A percentile compares a stretch with the other conserved stretches of the same genome.
These are phyloP conservation scores for Scheffersomyces stambukii DNA, from an alignment of 1,139 yeast species.

Conservation along the genomic window DNA sequence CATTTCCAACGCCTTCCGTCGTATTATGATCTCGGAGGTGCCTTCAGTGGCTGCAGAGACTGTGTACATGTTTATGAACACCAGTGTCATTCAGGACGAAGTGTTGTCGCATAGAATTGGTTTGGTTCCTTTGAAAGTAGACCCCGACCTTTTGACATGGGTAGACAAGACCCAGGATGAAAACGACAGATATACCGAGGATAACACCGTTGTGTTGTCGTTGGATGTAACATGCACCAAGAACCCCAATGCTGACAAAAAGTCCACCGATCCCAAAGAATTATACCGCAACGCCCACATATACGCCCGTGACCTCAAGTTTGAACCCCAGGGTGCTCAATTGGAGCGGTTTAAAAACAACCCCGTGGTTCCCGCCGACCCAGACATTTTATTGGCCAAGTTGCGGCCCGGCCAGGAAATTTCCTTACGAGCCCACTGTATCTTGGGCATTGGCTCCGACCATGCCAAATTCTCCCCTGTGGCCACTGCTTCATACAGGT, in stretches of 20 bases:
- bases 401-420: slow-evolving; percentile 97
- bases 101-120: slow-evolving; percentile 95
- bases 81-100: slow-evolving; percentile 95
- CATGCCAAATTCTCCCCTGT: slow-evolving; percentile 98
- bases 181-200: slow-evolving; percentile 72
- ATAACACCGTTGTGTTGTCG: slow-evolving; percentile 81
- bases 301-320: slow-evolving; percentile 83
- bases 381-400: slow-evolving; percentile 85
- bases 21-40: slow-evolving; percentile 94
- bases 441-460: slow-evolving; percentile 88
- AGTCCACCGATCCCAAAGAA: slow-evolving; percentile 76
- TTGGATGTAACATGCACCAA: slow-evolving; percentile 80
- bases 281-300: slow-evolving; percentile 80
- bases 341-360: slow-evolving; percentile 58
- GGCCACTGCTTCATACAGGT: slow-evolving; percentile 93
- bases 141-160: slow-evolving; percentile 86
- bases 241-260: slow-evolving; percentile 79
- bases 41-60: slow-evolving; percentile 95
- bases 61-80: slow-evolving; percentile 86
- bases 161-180: slow-evolving; percentile 63
- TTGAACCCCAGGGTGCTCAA: slow-evolving; percentile 91
- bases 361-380: slow-evolving; percentile 79
- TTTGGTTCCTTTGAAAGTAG: slow-evolving; percentile 80
- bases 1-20: slow-evolving; percentile 91
- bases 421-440: slow-evolving; percentile 82